These are phyloP conservation scores for Citrus cavaleriei DNA, from an alignment of 345 rosid genomes.

Conservation along the genomic window DNA sequence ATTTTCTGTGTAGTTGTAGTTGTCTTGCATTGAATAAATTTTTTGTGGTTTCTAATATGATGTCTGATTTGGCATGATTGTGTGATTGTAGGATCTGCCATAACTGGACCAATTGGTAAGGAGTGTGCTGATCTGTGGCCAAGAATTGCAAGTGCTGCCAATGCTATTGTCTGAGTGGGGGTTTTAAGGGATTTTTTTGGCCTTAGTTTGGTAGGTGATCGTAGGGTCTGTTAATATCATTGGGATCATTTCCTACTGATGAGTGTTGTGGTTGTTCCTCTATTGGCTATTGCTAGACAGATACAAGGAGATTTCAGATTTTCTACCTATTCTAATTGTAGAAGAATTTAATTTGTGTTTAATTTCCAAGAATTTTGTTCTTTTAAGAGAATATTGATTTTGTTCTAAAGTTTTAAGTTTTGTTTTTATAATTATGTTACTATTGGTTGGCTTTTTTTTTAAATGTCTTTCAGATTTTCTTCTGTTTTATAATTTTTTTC, in stretches of 20 bases:
- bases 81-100: conserved; percentile 44
- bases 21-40: not conserved
- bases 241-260: not conserved
- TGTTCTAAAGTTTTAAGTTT: not conserved
- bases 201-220: not conserved
- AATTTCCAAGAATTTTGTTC: not conserved
- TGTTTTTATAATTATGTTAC: too few relatives aligned
- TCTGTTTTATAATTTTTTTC: too few relatives aligned
- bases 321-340: not conserved
- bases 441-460: too few relatives aligned
- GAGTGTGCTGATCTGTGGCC: conserved; percentile 83
- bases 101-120: conserved; percentile 62
- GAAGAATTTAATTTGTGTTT: not conserved
- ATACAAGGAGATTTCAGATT: not conserved
- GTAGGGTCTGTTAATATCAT: not conserved
- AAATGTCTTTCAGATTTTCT: not conserved
- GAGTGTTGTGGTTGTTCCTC: not conserved
- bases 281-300: not conserved
- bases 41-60: not conserved
- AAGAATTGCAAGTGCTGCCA: conserved; percentile 83
- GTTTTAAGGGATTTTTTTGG: not conserved
- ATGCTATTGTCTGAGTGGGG: conserved; percentile 41
- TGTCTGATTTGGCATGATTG: not conserved
- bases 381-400: not conserved
- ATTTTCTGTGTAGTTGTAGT: not conserved